phyloP scores from a whole-genome alignment of 805 yeast genomes.

The Saturnispora serradocipensis region DNA sequence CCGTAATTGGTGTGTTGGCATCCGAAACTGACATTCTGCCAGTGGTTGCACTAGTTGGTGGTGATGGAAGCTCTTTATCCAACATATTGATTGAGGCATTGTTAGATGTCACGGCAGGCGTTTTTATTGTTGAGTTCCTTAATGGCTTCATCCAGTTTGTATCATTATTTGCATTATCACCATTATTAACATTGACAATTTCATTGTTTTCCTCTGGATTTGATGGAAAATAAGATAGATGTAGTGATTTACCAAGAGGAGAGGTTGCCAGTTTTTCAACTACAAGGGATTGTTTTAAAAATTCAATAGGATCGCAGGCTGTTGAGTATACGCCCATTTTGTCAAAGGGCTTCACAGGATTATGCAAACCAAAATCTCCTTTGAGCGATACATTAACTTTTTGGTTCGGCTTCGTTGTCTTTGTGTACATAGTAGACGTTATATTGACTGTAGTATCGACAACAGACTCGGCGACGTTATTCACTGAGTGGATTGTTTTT shows the following conservation, averaged over 20 bases:
- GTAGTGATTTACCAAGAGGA: neutral
- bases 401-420: slow-evolving; percentile 26
- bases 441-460: slow-evolving; percentile 23
- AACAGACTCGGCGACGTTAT: slow-evolving; percentile 20
- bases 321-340: slow-evolving; percentile 26
- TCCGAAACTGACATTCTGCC: neutral
- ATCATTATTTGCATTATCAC: neutral
- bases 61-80: neutral
- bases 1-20: neutral
- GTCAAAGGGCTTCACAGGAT: slow-evolving; percentile 28
- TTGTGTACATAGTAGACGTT: slow-evolving; percentile 25
- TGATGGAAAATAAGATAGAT: slow-evolving; percentile 1
- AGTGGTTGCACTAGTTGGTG: neutral
- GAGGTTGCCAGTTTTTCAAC: slow-evolving; percentile 1
- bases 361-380: slow-evolving; percentile 22
- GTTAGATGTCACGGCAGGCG: neutral
- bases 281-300: slow-evolving; percentile 7
- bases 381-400: slow-evolving; percentile 15
- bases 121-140: slow-evolving; percentile 6
- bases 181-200: neutral
- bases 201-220: neutral
- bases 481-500: slow-evolving; percentile 21
- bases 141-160: slow-evolving; percentile 16
- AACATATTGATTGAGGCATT: neutral
- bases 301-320: slow-evolving; percentile 24